A percentile compares a stretch with the other conserved stretches of the same genome.
These are phyloP conservation scores for Boletellus emodensis DNA, from an alignment of 768 basidiomycete species.

Conservation along the genomic window DNA sequence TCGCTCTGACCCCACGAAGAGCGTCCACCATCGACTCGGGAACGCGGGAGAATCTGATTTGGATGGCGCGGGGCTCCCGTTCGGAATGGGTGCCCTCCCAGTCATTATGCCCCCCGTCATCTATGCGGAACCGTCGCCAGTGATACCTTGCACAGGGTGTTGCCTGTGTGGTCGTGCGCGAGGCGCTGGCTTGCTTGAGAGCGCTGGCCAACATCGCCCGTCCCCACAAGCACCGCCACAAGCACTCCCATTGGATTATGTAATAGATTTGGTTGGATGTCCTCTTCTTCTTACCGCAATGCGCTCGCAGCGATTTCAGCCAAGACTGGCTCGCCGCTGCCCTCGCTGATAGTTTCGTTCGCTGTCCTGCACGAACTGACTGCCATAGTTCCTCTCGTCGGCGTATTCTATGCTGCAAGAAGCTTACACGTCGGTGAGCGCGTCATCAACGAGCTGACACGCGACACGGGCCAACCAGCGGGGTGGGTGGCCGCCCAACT, in stretches of 20 bases:
- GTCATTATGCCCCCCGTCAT: slow-evolving; percentile 20
- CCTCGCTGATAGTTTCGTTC: slow-evolving; percentile 77
- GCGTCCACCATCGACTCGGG: slow-evolving; percentile 48
- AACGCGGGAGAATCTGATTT: slow-evolving; percentile 39
- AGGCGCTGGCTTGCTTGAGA: slow-evolving; percentile 5
- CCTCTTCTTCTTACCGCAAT: slow-evolving; percentile 42
- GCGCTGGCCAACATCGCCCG: slow-evolving; percentile 14
- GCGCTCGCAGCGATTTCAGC: slow-evolving; percentile 58
- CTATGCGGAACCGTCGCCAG: slow-evolving; percentile 19
- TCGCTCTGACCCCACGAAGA: slow-evolving; percentile 46
- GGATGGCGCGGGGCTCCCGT: slow-evolving; percentile 27
- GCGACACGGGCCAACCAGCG: slow-evolving; percentile 11
- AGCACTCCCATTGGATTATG: slow-evolving; percentile 10
- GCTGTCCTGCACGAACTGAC: slow-evolving; percentile 83
- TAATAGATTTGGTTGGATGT: slow-evolving; percentile 19
- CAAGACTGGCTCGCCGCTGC: slow-evolving; percentile 69
- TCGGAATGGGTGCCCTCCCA: slow-evolving; percentile 8
- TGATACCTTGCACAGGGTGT: slow-evolving; percentile 1
- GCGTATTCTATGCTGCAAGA: slow-evolving; percentile 68
- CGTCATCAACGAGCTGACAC: slow-evolving; percentile 44
- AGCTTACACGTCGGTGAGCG: slow-evolving; percentile 65
- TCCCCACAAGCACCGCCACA: slow-evolving; percentile 14
- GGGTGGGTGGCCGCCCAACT: slow-evolving; percentile 44
- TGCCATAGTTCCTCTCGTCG: slow-evolving; percentile 70
- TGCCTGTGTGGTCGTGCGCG: neutral